phyloP scores from a whole-genome alignment of 345 rosid species.

The Hypericum androsaemum region DNA sequence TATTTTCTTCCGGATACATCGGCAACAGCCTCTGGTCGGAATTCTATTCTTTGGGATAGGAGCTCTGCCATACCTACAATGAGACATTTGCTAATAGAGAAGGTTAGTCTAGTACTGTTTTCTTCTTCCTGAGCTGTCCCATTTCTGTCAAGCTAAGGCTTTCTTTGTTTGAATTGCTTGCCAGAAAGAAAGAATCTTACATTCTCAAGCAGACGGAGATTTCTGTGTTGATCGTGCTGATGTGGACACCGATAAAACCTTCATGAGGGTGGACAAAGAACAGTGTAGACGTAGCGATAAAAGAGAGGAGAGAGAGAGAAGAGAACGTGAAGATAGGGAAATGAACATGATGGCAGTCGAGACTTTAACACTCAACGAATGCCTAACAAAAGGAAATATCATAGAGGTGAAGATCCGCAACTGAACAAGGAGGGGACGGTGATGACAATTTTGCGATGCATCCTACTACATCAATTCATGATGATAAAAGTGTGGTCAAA shows the following conservation, averaged over 20 bases:
- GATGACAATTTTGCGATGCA: constrained; percentile 43
- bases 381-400: constrained; percentile 39
- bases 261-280: constrained; percentile 54
- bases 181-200: constrained; percentile 60
- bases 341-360: constrained; percentile 50
- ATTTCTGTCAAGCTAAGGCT: constrained; percentile 18
- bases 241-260: constrained; percentile 43
- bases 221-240: constrained; percentile 50
- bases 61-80: constrained; percentile 47
- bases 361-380: constrained; percentile 48
- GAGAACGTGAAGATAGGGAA: constrained; percentile 47
- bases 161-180: constrained; percentile 19
- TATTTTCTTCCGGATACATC: constrained; percentile 90
- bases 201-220: constrained; percentile 42
- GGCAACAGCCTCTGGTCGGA: constrained; percentile 48
- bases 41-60: constrained; percentile 47
- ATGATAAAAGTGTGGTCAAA: constrained; percentile 59
- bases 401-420: constrained; percentile 33
- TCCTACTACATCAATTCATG: constrained; percentile 44
- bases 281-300: constrained; percentile 57
- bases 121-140: neutral
- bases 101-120: constrained; percentile 38
- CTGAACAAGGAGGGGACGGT: constrained; percentile 50
- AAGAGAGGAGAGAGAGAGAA: constrained; percentile 63
- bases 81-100: constrained; percentile 47